phyloP scores from a whole-genome alignment of 2,329 filamentous ascomycete species.

The Phoma sp. region DNA sequence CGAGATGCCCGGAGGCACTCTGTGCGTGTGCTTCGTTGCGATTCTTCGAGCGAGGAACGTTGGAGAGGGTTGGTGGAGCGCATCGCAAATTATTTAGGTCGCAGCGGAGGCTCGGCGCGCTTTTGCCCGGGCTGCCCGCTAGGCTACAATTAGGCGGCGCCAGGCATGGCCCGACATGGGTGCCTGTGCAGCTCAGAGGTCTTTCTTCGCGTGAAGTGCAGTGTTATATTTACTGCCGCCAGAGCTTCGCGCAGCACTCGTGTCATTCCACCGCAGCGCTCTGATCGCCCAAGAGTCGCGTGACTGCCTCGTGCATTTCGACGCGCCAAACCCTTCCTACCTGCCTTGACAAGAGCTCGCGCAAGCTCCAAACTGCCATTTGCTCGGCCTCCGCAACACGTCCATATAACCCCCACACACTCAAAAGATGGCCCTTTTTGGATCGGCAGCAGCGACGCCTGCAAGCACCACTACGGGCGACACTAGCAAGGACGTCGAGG shows the following conservation, averaged over 20 bases:
- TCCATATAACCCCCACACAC: slow-evolving; percentile 2
- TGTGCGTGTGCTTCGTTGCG: slow-evolving; percentile 98
- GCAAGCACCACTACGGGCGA: slow-evolving; percentile 82
- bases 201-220: slow-evolving; percentile 25
- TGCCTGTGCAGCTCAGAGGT: slow-evolving; percentile 35
- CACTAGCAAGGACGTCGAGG: slow-evolving; percentile 83
- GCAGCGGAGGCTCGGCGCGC: slow-evolving; percentile 22
- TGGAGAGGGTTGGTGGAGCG: slow-evolving; percentile 38
- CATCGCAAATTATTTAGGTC: slow-evolving; percentile 29
- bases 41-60: slow-evolving; percentile 98
- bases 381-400: slow-evolving; percentile 8
- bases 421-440: slow-evolving; percentile 66
- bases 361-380: slow-evolving; percentile 28
- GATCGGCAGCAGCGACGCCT: slow-evolving; percentile 58
- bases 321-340: slow-evolving; percentile 16
- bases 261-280: background rate
- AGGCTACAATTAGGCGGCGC: slow-evolving; percentile 30
- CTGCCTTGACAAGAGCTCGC: slow-evolving; percentile 19
- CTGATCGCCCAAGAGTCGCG: background rate
- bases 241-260: slow-evolving; percentile 6
- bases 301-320: background rate
- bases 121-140: slow-evolving; percentile 23
- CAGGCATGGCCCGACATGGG: slow-evolving; percentile 31
- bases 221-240: slow-evolving; percentile 18
- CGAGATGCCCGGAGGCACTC: slow-evolving; percentile 53